These are phyloP conservation scores for Penicillium silybi DNA, from an alignment of 495 filamentous ascomycete genomes.

Conservation along the genomic window DNA sequence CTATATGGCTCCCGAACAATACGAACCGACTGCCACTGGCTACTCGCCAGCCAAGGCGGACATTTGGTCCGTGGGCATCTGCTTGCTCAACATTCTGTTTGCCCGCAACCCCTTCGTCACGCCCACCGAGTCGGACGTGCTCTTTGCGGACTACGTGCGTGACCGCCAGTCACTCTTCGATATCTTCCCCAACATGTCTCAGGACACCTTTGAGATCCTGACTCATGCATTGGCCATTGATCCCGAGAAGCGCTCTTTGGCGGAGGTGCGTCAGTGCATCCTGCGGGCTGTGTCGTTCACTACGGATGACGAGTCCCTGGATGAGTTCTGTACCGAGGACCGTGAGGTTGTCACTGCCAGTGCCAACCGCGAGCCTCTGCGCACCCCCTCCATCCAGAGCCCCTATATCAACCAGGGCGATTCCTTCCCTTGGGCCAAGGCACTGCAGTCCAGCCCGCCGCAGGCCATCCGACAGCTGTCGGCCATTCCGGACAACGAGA, in stretches of 20 bases:
- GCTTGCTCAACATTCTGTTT: constrained; percentile 92
- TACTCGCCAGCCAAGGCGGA: constrained; percentile 94
- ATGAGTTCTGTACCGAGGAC: constrained; percentile 90
- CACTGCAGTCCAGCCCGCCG: constrained; percentile 71
- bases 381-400: constrained; percentile 91
- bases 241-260: constrained; percentile 81
- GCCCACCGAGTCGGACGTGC: constrained; percentile 77
- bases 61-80: constrained; percentile 95
- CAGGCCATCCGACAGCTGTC: constrained; percentile 81
- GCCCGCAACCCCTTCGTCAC: constrained; percentile 90
- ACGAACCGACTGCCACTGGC: constrained; percentile 75
- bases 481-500: constrained; percentile 73
- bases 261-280: constrained; percentile 69
- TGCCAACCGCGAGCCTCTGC: constrained; percentile 90
- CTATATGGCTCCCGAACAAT: constrained; percentile 99
- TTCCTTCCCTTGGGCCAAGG: constrained; percentile 95
- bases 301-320: constrained; percentile 82
- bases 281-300: constrained; percentile 84
- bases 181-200: constrained; percentile 97
- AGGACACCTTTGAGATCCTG: constrained; percentile 93
- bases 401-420: constrained; percentile 73
- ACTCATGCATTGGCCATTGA: constrained; percentile 83
- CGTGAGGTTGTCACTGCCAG: constrained; percentile 67
- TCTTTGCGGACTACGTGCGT: constrained; percentile 87
- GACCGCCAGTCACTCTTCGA: constrained; percentile 96